phyloP scores from a whole-genome alignment of 1,284 basidiomycete species.

The Boletus holoroseus region DNA sequence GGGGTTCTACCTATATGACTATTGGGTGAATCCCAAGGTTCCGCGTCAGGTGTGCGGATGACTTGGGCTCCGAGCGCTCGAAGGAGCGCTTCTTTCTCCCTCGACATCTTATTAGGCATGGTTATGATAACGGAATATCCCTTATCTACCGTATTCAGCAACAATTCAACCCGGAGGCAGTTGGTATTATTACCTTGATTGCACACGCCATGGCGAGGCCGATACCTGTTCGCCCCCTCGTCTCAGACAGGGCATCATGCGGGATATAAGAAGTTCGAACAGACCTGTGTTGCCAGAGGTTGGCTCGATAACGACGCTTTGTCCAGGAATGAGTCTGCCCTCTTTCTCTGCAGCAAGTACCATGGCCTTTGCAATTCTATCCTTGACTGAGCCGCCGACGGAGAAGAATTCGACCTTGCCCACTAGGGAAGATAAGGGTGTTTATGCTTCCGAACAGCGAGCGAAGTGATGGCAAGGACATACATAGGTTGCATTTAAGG shows the following conservation, averaged over 20 bases:
- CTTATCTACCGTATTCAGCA: conserved; percentile 82
- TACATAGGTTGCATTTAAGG: conserved; percentile 86
- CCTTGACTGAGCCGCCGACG: conserved; percentile 92
- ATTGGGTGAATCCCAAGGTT: conserved; percentile 78
- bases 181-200: conserved; percentile 63
- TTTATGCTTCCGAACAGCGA: neutral
- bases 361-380: conserved; percentile 97
- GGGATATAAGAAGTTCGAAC: conserved; percentile 22
- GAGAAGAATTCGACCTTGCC: conserved; percentile 91
- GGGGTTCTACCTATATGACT: conserved; percentile 80
- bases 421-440: conserved; percentile 44
- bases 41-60: conserved; percentile 89
- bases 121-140: conserved; percentile 92
- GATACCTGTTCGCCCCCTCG: conserved; percentile 54
- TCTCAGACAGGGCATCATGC: neutral
- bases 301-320: conserved; percentile 91
- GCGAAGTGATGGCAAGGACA: conserved; percentile 27
- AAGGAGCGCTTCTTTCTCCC: conserved; percentile 91
- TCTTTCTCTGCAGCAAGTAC: conserved; percentile 86
- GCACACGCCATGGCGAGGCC: conserved; percentile 90
- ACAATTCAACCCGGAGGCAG: conserved; percentile 21
- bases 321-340: conserved; percentile 80
- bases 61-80: conserved; percentile 92
- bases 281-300: conserved; percentile 92
- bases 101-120: conserved; percentile 94